phyloP scores from a whole-genome alignment of 1,284 basidiomycete genomes.

The Ganoderma multipileum region DNA sequence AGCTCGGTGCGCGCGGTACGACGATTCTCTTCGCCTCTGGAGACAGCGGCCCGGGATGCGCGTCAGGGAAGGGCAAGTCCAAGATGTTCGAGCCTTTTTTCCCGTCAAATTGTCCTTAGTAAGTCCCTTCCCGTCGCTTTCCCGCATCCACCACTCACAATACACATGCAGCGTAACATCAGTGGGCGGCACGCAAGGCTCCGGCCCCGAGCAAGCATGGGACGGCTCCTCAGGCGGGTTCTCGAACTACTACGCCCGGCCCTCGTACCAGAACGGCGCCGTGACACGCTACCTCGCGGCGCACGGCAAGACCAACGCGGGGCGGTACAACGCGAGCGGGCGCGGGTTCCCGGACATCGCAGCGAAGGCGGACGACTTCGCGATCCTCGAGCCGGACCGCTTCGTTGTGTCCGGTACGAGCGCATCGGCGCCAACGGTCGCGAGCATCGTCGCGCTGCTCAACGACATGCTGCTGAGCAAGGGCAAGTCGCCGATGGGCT shows the following conservation, averaged over 20 bases:
- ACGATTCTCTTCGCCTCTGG: conserved; percentile 72
- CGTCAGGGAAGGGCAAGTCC: conserved; percentile 48
- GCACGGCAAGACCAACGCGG: conserved; percentile 39
- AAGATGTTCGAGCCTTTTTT: conserved; percentile 67
- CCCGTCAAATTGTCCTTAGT: conserved; percentile 70
- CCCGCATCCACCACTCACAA: too few species aligned
- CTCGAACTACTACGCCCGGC: conserved; percentile 51
- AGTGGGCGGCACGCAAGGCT: conserved; percentile 59
- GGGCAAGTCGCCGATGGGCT: conserved; percentile 52
- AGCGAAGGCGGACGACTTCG: conserved; percentile 38
- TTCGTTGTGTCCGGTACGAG: conserved; percentile 55
- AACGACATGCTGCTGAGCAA: conserved; percentile 54
- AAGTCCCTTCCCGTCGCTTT: conserved; percentile 31
- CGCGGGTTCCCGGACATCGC: conserved; percentile 43
- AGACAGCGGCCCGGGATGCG: conserved; percentile 62
- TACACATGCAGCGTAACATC: conserved; percentile 49
- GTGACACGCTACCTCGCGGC: conserved; percentile 40
- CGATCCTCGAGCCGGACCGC: conserved; percentile 44
- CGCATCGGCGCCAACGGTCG: conserved; percentile 58
- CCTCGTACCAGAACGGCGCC: conserved; percentile 44
- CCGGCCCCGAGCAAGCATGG: conserved; percentile 56
- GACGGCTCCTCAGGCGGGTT: conserved; percentile 66
- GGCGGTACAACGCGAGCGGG: conserved; percentile 37
- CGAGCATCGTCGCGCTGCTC: conserved; percentile 57
- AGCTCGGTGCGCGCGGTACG: conserved; percentile 63